Conservation (phyloP, 176 grass and related monocot genomes). For the Hyparrhenia diplandra region DNA sequence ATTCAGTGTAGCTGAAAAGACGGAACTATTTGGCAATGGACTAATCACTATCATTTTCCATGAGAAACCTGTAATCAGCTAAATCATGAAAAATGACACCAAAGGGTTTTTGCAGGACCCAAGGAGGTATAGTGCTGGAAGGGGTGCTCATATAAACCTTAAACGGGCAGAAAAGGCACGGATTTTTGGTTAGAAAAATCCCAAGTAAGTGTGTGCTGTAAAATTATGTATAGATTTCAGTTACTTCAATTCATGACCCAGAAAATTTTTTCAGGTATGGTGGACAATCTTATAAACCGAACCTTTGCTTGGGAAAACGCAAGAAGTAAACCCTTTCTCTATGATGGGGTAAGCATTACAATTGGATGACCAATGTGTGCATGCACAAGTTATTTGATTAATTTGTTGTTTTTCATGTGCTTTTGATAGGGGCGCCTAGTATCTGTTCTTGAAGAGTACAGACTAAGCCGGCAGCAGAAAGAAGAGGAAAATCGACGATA, state of each 20-base stretch:
- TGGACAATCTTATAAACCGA: constrained; percentile 73
- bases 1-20: constrained; percentile 1
- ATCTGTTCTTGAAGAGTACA: constrained; percentile 94
- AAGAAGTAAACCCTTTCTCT: constrained; percentile 78
- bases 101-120: constrained; percentile 52
- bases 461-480: constrained; percentile 65
- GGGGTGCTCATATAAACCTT: constrained; percentile 91
- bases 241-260: not conserved
- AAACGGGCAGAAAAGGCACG: constrained; percentile 89
- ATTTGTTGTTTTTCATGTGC: not conserved
- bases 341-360: constrained; percentile 72
- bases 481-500: constrained; percentile 71
- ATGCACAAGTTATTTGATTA: not conserved
- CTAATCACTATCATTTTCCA: not conserved
- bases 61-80: not conserved
- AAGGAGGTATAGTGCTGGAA: constrained; percentile 86
- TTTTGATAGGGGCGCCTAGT: constrained; percentile 68
- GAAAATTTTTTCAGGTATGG: constrained; percentile 64
- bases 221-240: not conserved
- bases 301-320: constrained; percentile 94
- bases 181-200: constrained; percentile 73
- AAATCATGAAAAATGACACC: constrained; percentile 25
- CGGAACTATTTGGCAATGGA: not conserved
- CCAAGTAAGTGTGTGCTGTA: constrained; percentile 51
- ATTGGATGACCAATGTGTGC: not conserved